Evolutionary conservation across 129 eudicot genomes (phyloP), one percentile per base, ranked within the genome.

Genomic region (Artemisia tridentata): DNA sequence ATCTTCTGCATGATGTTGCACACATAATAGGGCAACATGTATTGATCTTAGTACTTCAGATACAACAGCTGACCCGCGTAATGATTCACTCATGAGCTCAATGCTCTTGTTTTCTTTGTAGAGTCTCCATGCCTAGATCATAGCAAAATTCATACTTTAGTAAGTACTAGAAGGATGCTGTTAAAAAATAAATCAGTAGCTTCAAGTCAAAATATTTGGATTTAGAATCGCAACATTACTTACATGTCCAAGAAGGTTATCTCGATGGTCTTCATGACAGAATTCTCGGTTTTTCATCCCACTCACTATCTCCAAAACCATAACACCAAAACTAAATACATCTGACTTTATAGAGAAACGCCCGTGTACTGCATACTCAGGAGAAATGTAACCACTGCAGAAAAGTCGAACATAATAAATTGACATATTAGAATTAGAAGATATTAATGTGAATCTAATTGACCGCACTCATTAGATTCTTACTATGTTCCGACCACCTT

Each of bases 21-120:
- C 83, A 50, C 92, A 86, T 63, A 86, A 67, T 43, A 86, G 34
- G 11, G 65, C 86, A n/a, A 81, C 38, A 41, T 73, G 82, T 71
- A 81, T 68, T 5, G 73, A 31, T 14, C 81, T 27, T 4, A 76
- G 16, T 53, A 47, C 5, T 48, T 72, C 76, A 72, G 49, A 57
- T 7, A 29, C 16, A 4, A 14, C 11, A 11, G 67, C n/a, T n/a
- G 34, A 43, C 10, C 59, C 27, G 56, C 46, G 45, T n/a, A 71
- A 20, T 0, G 43, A 56, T 14, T 56, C 4, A 46, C 75, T 13
- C 11, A 57, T 67, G 59, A 71, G 75, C 46, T 71, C 75, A 58
- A 71, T 15, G 46, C 56, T 41, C 27, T 45, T 71, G n/a, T 58
- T 56, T 38, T 69, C 52, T 18, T 69, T 69, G 54, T 69, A 52